Percentiles rank a stretch among this genome's conserved stretches.
Conservation (phyloP, 495 filamentous ascomycete genomes). For the Penicillium pulvis region DNA sequence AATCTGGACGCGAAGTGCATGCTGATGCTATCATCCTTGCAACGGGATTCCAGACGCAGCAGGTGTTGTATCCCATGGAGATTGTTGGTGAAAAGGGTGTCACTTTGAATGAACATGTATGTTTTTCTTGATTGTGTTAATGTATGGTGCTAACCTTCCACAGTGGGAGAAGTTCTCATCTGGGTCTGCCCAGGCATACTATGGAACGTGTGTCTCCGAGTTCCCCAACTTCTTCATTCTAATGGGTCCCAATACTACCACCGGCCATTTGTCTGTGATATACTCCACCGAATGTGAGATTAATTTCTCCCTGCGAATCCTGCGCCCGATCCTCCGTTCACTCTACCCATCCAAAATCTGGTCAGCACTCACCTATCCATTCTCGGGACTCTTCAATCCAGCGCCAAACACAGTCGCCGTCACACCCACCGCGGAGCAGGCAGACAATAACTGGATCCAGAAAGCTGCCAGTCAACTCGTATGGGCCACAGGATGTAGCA, state of each 20-base stretch:
- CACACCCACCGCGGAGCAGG: slow-evolving; percentile 17
- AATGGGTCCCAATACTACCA: slow-evolving; percentile 57
- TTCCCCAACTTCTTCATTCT: slow-evolving; percentile 63
- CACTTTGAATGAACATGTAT: slow-evolving; percentile 42
- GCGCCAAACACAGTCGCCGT: slow-evolving; percentile 21
- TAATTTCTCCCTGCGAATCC: slow-evolving; percentile 38
- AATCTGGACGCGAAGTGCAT: slow-evolving; percentile 32
- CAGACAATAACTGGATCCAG: slow-evolving; percentile 19
- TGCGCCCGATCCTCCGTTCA: slow-evolving; percentile 3
- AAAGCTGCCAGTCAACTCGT: slow-evolving; percentile 17
- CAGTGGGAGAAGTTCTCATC: slow-evolving; percentile 40
- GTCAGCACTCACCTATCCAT: slow-evolving; percentile 9
- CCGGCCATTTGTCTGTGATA: slow-evolving; percentile 54
- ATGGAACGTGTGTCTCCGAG: slow-evolving; percentile 52
- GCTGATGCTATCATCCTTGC: slow-evolving; percentile 53
- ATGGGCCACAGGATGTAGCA: slow-evolving; percentile 24
- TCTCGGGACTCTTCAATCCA: slow-evolving; percentile 2
- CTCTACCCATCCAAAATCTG: slow-evolving; percentile 7
- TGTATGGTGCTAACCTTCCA: background rate
- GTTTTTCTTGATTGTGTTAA: background rate
- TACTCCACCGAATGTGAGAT: slow-evolving; percentile 54
- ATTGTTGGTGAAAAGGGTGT: slow-evolving; percentile 45
- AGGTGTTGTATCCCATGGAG: slow-evolving; percentile 22
- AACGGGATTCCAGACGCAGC: slow-evolving; percentile 39
- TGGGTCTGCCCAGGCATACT: slow-evolving; percentile 53